Evolutionary conservation across 2,329 filamentous ascomycete genomes (phyloP).

Genomic region (Hypoxylon sp.): DNA sequence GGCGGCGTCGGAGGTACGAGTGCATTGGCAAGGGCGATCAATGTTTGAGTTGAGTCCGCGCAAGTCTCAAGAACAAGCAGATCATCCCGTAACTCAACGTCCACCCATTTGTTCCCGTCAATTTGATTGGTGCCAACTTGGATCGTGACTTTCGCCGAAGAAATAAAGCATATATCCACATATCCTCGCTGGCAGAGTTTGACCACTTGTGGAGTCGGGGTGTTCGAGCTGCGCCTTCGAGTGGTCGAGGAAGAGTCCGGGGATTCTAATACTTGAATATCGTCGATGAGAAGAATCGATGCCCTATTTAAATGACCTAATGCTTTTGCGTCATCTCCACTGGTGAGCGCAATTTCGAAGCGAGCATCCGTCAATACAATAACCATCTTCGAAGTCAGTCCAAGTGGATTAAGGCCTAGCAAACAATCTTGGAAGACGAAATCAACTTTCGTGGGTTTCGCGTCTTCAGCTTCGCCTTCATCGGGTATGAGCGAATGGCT

Average conservation of each 20-base stretch:
- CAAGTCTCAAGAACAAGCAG: slow-evolving; percentile 94
- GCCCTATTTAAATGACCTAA: slow-evolving; percentile 82
- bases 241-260: slow-evolving; percentile 58
- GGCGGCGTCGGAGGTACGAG: slow-evolving; percentile 87
- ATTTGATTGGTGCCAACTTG: slow-evolving; percentile 69
- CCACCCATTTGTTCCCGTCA: slow-evolving; percentile 75
- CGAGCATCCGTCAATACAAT: slow-evolving; percentile 84
- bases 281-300: slow-evolving; percentile 86
- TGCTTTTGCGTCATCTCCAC: slow-evolving; percentile 74
- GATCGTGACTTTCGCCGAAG: slow-evolving; percentile 79
- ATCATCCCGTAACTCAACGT: slow-evolving; percentile 87
- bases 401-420: slow-evolving; percentile 86
- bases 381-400: slow-evolving; percentile 80
- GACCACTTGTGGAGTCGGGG: slow-evolving; percentile 66
- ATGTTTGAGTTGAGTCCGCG: slow-evolving; percentile 95
- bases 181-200: slow-evolving; percentile 78
- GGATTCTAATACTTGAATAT: slow-evolving; percentile 66
- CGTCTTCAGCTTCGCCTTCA: slow-evolving; percentile 51
- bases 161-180: slow-evolving; percentile 89
- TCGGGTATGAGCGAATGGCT: slow-evolving; percentile 24
- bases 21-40: slow-evolving; percentile 83
- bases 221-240: slow-evolving; percentile 56
- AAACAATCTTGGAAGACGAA: slow-evolving; percentile 86
- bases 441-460: slow-evolving; percentile 76
- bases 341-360: slow-evolving; percentile 76